A percentile compares a stretch with the other conserved stretches of the same genome.
Conservation (phyloP, 176 grass and related monocot genomes). For the Oryza australiensis region DNA sequence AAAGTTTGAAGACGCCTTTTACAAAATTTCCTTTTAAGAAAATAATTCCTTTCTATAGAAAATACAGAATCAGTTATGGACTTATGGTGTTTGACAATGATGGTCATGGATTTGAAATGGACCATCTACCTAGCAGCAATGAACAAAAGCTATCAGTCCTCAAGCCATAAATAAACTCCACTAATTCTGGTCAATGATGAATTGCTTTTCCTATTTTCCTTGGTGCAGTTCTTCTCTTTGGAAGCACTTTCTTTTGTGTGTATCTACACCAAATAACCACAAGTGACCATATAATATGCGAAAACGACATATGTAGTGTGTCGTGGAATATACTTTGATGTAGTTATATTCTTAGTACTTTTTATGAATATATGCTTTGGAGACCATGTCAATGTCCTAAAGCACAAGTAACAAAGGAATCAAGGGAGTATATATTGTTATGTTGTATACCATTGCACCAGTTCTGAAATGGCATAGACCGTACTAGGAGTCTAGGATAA, state of each 20-base stretch:
- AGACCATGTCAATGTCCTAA: not conserved
- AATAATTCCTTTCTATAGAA: not conserved
- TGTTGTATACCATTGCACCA: not conserved
- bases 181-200: not conserved
- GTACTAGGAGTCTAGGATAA: too few relatives aligned
- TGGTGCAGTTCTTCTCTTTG: not conserved
- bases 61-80: not conserved
- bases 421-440: not conserved
- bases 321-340: too few relatives aligned
- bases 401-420: not conserved
- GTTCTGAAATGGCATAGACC: not conserved
- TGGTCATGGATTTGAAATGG: not conserved
- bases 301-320: too few relatives aligned
- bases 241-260: not conserved
- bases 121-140: not conserved
- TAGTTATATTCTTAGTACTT: not conserved
- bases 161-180: not conserved
- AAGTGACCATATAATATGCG: too few relatives aligned
- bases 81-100: not conserved
- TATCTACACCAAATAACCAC: not conserved
- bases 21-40: not conserved
- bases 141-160: not conserved
- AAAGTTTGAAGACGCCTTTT: conserved; percentile 19
- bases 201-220: not conserved
- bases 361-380: not conserved